These are phyloP conservation scores for Forsythia viridissima DNA, from an alignment of 257 asterid species.

Conservation along the genomic window DNA sequence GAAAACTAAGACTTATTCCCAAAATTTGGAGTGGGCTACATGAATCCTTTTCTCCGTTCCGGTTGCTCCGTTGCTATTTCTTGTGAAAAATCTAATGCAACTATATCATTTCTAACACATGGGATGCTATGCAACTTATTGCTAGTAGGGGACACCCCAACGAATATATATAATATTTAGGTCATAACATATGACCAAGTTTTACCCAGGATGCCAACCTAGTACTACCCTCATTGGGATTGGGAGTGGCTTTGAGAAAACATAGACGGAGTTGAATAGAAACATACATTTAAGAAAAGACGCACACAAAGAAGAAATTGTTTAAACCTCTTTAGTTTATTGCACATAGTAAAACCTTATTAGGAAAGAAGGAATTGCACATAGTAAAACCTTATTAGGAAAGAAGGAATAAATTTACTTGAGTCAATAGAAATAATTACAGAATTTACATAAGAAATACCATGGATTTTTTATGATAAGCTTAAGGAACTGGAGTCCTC, in stretches of 20 bases:
- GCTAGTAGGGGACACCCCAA: background rate
- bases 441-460: background rate
- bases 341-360: background rate
- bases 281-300: slow-evolving; percentile 14
- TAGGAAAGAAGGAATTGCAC: background rate
- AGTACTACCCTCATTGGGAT: too few relatives aligned
- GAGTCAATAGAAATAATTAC: background rate
- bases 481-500: background rate
- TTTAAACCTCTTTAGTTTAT: slow-evolving; percentile 1
- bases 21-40: background rate
- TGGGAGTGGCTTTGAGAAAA: too few relatives aligned
- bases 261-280: background rate
- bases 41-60: background rate
- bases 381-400: background rate
- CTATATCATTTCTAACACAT: background rate
- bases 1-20: background rate
- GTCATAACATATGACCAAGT: background rate
- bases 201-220: background rate
- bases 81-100: background rate
- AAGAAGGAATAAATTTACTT: background rate
- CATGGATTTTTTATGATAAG: background rate
- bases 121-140: background rate
- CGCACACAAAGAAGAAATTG: background rate
- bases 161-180: background rate
- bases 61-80: background rate